These are phyloP conservation scores for Zychaea mexicana DNA, from an alignment of 371 early-diverging fungal genomes.

Conservation along the genomic window DNA sequence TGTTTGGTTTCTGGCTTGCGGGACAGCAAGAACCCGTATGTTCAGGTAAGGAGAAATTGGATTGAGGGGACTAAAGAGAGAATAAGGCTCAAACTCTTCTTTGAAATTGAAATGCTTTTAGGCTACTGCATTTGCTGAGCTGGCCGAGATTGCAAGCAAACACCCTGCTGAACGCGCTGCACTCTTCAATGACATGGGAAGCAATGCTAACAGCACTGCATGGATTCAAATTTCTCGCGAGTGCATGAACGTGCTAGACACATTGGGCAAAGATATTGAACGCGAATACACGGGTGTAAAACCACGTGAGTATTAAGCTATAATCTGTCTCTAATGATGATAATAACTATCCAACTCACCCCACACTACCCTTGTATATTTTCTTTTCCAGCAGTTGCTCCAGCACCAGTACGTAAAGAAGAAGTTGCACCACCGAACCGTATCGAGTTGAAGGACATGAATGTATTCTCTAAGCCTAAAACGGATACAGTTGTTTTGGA, in stretches of 20 bases:
- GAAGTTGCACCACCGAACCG: constrained; percentile 16
- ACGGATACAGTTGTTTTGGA: constrained; percentile 13
- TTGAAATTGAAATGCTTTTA: not conserved
- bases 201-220: constrained; percentile 32
- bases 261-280: constrained; percentile 26
- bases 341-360: too few relatives aligned
- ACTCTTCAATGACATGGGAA: constrained; percentile 37
- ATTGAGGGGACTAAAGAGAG: not conserved
- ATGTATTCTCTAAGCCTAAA: constrained; percentile 23
- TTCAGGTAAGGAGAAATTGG: constrained; percentile 15
- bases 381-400: constrained; percentile 14
- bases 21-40: constrained; percentile 8
- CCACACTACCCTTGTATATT: not conserved
- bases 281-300: constrained; percentile 30
- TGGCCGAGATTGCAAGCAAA: constrained; percentile 38
- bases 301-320: constrained; percentile 17
- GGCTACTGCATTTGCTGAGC: constrained; percentile 51
- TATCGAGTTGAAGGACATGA: constrained; percentile 18
- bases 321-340: not conserved
- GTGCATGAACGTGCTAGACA: constrained; percentile 39
- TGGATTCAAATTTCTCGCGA: constrained; percentile 51
- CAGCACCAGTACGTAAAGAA: constrained; percentile 16
- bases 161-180: constrained; percentile 30
- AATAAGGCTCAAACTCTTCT: not conserved
- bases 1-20: constrained; percentile 42